These are phyloP conservation scores for Beauveria bassiana DNA, from an alignment of 2,329 filamentous ascomycete genomes.

Conservation along the genomic window DNA sequence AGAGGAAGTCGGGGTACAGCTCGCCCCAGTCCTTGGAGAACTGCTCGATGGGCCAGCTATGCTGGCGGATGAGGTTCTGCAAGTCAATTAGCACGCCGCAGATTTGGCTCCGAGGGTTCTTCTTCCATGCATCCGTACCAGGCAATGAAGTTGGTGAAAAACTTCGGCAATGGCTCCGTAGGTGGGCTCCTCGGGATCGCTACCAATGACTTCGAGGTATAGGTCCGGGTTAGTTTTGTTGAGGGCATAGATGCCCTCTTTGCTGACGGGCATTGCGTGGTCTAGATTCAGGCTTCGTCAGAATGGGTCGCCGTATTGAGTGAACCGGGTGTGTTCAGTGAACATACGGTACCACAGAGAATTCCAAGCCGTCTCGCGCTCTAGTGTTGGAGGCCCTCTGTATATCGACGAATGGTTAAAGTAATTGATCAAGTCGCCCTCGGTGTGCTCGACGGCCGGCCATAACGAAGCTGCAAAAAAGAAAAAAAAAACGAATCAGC, in stretches of 20 bases:
- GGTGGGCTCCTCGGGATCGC: constrained; percentile 5
- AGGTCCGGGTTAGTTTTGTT: constrained; percentile 5
- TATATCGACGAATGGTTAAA: constrained; percentile 13
- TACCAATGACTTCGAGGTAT: constrained; percentile 7
- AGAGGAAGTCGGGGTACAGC: constrained; percentile 4
- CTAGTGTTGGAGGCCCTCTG: constrained; percentile 11
- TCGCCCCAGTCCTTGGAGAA: constrained; percentile 12
- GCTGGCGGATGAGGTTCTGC: constrained; percentile 12
- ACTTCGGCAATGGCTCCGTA: constrained; percentile 12
- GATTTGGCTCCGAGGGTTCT: no score
- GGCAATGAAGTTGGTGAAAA: constrained; percentile 15
- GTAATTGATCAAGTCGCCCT: constrained; percentile 10
- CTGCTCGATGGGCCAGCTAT: constrained; percentile 9
- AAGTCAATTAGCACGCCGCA: no score
- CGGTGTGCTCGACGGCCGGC: constrained; percentile 5
- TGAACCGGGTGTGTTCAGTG: background rate
- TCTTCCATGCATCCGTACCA: background rate
- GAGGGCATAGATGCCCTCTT: constrained; percentile 1
- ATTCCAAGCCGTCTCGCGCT: constrained; percentile 12
- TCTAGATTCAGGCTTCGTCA: background rate
- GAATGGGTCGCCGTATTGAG: background rate
- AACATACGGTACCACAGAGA: constrained; percentile 10
- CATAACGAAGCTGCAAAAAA: constrained; percentile 2
- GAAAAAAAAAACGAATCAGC: background rate
- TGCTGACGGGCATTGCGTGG: constrained; percentile 7